These are phyloP conservation scores for Goffeauzyma gilvescens DNA, from an alignment of 768 basidiomycete species.

Conservation along the genomic window DNA sequence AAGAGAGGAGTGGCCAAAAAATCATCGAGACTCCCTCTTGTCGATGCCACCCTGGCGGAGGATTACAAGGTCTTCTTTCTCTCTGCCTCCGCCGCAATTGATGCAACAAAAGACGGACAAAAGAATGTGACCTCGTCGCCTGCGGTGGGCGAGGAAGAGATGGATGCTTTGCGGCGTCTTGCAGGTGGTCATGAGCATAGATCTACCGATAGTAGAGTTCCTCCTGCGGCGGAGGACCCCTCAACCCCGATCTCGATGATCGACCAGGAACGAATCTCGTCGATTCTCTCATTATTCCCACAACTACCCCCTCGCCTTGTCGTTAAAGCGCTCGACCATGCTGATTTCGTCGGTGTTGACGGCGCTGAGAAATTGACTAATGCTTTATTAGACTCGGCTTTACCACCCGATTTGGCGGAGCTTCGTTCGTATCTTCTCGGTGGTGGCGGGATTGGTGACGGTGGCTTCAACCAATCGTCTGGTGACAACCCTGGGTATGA, in stretches of 20 bases:
- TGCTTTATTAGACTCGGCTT: slow-evolving; percentile 37
- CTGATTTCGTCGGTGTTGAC: slow-evolving; percentile 16
- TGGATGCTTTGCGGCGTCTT: slow-evolving; percentile 5
- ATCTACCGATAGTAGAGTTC: background rate
- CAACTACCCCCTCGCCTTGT: slow-evolving; percentile 18
- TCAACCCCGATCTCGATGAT: no score
- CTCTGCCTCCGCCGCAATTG: background rate
- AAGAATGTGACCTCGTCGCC: background rate
- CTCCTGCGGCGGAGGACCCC: no score
- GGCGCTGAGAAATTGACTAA: slow-evolving; percentile 21
- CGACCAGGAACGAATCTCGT: slow-evolving; percentile 11
- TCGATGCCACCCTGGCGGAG: slow-evolving; percentile 5
- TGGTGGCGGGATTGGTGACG: no score
- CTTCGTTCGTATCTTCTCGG: no score
- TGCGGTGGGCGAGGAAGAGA: slow-evolving; percentile 5
- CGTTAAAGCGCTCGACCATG: slow-evolving; percentile 20
- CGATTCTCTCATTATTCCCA: slow-evolving; percentile 23
- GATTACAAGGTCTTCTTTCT: slow-evolving; percentile 9
- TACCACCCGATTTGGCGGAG: slow-evolving; percentile 51
- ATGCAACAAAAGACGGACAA: background rate
- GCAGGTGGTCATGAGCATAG: background rate
- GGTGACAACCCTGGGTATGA: no score
- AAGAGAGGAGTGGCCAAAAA: background rate
- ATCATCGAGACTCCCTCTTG: no score
- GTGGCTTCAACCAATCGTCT: no score